phyloP scores from a whole-genome alignment of 2,329 filamentous ascomycete genomes.

The Monosporascus sp. region DNA sequence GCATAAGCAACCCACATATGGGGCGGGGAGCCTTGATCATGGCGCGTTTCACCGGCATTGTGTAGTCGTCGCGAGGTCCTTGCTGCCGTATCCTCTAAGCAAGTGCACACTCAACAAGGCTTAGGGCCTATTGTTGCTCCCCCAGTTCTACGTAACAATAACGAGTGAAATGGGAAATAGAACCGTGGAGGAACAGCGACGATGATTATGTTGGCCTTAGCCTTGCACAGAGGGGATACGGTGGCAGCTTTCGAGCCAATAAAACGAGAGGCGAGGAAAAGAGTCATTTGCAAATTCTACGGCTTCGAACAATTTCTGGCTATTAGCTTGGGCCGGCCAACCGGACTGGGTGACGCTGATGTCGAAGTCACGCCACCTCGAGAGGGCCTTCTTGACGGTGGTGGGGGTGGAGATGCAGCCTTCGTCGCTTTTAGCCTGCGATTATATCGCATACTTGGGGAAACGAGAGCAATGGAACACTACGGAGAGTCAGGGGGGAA shows the following conservation, averaged over 20 bases:
- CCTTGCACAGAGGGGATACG: conserved; percentile 27
- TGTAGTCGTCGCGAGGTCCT: conserved; percentile 18
- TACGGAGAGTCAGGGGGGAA: conserved; percentile 5
- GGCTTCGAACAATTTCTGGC: conserved; percentile 32
- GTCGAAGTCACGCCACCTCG: conserved; percentile 28
- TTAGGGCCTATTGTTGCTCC: conserved; percentile 27
- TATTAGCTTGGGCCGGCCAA: conserved; percentile 30
- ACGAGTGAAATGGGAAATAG: conserved; percentile 33
- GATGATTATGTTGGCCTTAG: conserved; percentile 26
- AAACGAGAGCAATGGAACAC: conserved; percentile 12
- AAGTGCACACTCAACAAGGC: conserved; percentile 28
- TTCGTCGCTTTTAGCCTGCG: conserved; percentile 26
- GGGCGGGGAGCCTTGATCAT: conserved; percentile 20
- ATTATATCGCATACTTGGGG: conserved; percentile 24
- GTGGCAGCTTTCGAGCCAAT: conserved; percentile 25
- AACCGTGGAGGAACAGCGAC: conserved; percentile 29
- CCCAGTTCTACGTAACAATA: conserved; percentile 31
- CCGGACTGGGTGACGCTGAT: conserved; percentile 29
- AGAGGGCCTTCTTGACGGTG: conserved; percentile 22
- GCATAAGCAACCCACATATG: conserved; percentile 21
- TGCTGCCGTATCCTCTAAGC: conserved; percentile 25
- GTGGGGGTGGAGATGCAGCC: conserved; percentile 22
- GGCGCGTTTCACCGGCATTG: conserved; percentile 17
- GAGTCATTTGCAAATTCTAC: conserved; percentile 33
- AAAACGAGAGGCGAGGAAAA: conserved; percentile 29